Evolutionary conservation across 495 filamentous ascomycete genomes (phyloP).

Genomic region (Elaphomyces granulatus): DNA sequence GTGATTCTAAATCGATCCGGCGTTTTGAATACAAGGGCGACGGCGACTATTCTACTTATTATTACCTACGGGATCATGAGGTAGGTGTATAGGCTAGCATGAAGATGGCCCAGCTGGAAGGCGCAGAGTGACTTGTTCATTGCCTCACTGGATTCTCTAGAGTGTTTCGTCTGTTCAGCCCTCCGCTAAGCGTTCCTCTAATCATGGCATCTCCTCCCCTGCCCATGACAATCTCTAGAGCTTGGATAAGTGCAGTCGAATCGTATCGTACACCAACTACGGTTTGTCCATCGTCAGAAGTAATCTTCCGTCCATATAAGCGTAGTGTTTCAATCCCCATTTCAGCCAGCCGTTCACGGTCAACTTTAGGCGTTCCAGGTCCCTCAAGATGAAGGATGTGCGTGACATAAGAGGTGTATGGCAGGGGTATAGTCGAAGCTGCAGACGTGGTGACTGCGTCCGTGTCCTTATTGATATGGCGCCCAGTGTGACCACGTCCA

Average conservation of each 20-base stretch:
- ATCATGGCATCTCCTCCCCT: conserved; percentile 43
- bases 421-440: conserved; percentile 8
- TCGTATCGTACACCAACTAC: conserved; percentile 56
- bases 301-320: conserved; percentile 56
- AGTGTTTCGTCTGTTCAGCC: conserved; percentile 55
- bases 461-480: conserved; percentile 2
- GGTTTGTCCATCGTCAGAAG: conserved; percentile 17
- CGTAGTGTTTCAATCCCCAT: conserved; percentile 64
- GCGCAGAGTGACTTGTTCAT: too few relatives aligned
- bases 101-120: too few relatives aligned
- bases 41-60: too few relatives aligned
- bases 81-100: too few relatives aligned
- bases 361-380: conserved; percentile 51
- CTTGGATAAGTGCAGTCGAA: conserved; percentile 54
- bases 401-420: conserved; percentile 53
- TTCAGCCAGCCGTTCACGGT: conserved; percentile 43
- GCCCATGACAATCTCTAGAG: conserved; percentile 64
- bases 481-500: conserved; percentile 9
- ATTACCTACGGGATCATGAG: too few relatives aligned
- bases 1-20: too few relatives aligned
- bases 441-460: not conserved
- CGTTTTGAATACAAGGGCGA: too few relatives aligned
- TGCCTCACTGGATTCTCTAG: conserved; percentile 26
- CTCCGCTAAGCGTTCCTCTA: conserved; percentile 27
- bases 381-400: conserved; percentile 76